Conservation (phyloP, 2,329 filamentous ascomycete genomes). For the Calonectria pteridis region DNA sequence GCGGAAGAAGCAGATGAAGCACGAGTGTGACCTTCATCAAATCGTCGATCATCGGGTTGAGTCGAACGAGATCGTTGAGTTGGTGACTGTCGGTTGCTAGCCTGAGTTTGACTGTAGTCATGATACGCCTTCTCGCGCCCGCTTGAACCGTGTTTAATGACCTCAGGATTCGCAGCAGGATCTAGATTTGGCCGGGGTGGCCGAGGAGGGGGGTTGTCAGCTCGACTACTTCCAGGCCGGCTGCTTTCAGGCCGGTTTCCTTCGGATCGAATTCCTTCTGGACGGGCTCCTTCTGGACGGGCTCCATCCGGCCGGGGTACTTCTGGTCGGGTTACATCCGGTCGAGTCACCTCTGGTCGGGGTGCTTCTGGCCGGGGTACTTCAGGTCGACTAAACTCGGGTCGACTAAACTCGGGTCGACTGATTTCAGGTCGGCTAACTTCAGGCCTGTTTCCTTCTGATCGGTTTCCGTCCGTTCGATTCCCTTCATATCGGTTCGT, state of each 20-base stretch:
- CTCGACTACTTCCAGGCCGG: conserved; percentile 36
- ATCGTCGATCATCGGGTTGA: conserved; percentile 44
- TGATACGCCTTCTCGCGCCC: conserved; percentile 60
- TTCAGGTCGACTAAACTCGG: not conserved
- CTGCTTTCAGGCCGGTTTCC: not conserved
- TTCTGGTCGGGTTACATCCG: not conserved
- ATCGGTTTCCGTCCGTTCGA: not conserved
- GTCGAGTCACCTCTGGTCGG: not conserved
- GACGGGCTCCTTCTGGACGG: not conserved
- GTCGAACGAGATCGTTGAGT: conserved; percentile 48
- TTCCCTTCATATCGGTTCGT: not conserved
- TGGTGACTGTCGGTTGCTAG: conserved; percentile 39
- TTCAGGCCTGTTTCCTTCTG: not conserved
- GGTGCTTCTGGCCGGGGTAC: not conserved
- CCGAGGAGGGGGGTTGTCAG: conserved; percentile 48
- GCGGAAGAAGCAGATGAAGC: conserved; percentile 45
- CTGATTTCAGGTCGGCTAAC: not conserved
- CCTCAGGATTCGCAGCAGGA: conserved; percentile 55
- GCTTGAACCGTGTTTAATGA: conserved; percentile 55
- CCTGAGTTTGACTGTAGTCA: conserved; percentile 38
- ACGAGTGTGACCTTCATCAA: conserved; percentile 40
- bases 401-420: not conserved
- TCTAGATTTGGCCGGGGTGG: conserved; percentile 48
- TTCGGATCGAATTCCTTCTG: not conserved
- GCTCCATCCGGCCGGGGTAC: not conserved